These are phyloP conservation scores for Beauveria caledonica DNA, from an alignment of 2,329 filamentous ascomycete genomes.

Conservation along the genomic window DNA sequence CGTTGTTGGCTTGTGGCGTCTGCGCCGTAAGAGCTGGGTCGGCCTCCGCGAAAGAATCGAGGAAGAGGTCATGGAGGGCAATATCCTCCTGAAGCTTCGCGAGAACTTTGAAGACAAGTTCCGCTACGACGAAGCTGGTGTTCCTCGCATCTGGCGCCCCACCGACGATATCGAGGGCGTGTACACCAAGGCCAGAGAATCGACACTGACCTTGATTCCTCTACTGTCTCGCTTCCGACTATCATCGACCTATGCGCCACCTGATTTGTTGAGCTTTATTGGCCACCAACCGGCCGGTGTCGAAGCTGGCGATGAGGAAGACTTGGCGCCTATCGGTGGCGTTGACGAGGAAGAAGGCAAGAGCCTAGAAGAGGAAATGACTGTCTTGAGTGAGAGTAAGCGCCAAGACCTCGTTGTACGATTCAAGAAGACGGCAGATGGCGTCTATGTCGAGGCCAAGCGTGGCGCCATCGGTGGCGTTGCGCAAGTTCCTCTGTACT, in stretches of 20 bases:
- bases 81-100: constrained; percentile 85
- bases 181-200: constrained; percentile 87
- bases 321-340: constrained; percentile 79
- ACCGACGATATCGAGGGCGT: constrained; percentile 95
- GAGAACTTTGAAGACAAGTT: constrained; percentile 99
- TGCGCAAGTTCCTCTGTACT: constrained; percentile 88
- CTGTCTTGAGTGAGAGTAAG: constrained; percentile 82
- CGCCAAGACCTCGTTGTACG: constrained; percentile 83
- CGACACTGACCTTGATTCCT: constrained; percentile 83
- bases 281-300: constrained; percentile 67
- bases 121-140: constrained; percentile 89
- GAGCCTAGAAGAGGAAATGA: constrained; percentile 93
- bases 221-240: constrained; percentile 80
- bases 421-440: constrained; percentile 98
- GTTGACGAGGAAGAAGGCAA: constrained; percentile 93
- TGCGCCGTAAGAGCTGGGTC: constrained; percentile 90
- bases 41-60: constrained; percentile 85
- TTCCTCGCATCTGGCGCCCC: constrained; percentile 93
- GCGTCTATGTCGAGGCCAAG: constrained; percentile 97
- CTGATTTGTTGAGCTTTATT: constrained; percentile 78
- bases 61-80: constrained; percentile 97
- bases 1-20: constrained; percentile 82
- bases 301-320: constrained; percentile 80
- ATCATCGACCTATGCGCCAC: constrained; percentile 62
- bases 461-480: constrained; percentile 92